Evolutionary conservation across 805 yeast genomes (phyloP), one percentile per base, ranked within the genome.

Genomic region (Metschnikowia similis): DNA sequence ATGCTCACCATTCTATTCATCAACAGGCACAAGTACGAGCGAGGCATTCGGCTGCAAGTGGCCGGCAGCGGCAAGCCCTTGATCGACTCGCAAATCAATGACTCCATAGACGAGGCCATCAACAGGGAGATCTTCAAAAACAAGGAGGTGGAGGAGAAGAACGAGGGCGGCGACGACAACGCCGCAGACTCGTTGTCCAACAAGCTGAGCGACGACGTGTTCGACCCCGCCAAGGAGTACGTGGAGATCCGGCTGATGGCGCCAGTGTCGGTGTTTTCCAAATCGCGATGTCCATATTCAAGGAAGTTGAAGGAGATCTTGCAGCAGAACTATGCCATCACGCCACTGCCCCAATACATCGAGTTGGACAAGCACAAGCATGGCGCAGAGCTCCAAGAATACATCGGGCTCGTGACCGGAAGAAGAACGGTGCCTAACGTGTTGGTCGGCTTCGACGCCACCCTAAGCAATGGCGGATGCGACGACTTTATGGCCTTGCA

Each of bases 311-410:
- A 91, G 70, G 74, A 77, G 27, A 70, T 91, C 40, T 72, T 92
- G 41, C 66, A 67, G 16, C 79, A 76, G 17, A 79, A 81, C 56
- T 90, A 88, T 67, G 76, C 76, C 45, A 81, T 92, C 53, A 75
- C 78, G 2, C 99, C 98, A 5, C 69, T 74, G 31, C 91, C 89
- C 2, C 61, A 74, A 6, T 76, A 87, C 48, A 88, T 92, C 14
- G 98, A 92, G 63, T 74, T 92, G 47, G 97, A 92, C 67, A 76
- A 75, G 60, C 96, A 89, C 65, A 74, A 77, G 45, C 77, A 89
- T 64, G 97, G 97, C 1, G 65, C 70, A 2, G 85, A 79, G 53
- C 75, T 94, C 52, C 97, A 91, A 67, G 79, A 73, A 14, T 85
- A 85, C 66, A 75, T 94, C 47, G 85, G 76, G 14, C 72, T 39